Conservation (phyloP, 1,284 basidiomycete genomes). For the Chalciporus sp. region DNA sequence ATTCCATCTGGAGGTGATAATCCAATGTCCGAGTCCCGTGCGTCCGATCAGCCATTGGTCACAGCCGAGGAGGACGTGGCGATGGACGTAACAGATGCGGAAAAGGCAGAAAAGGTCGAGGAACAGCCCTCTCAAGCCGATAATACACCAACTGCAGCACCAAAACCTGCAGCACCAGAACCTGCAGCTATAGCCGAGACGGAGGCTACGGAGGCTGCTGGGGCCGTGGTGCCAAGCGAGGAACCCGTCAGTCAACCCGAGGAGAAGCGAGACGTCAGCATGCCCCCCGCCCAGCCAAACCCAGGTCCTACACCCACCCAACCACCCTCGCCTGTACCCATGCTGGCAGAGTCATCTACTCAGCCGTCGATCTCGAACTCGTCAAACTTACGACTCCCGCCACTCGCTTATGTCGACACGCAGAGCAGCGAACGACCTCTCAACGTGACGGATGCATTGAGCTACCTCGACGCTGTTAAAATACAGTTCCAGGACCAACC, state of each 20-base stretch:
- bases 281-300: slow-evolving; percentile 19
- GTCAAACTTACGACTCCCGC: slow-evolving; percentile 18
- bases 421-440: slow-evolving; percentile 49
- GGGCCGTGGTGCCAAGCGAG: slow-evolving; percentile 9
- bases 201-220: slow-evolving; percentile 13
- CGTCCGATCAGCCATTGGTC: slow-evolving; percentile 29
- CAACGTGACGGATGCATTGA: slow-evolving; percentile 89
- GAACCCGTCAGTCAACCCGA: slow-evolving; percentile 9
- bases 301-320: slow-evolving; percentile 7
- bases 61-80: slow-evolving; percentile 25
- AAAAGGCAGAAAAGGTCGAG: slow-evolving; percentile 13
- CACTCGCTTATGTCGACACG: slow-evolving; percentile 27
- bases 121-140: slow-evolving; percentile 16
- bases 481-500: slow-evolving; percentile 84
- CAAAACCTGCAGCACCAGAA: slow-evolving; percentile 9
- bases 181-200: slow-evolving; percentile 2
- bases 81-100: slow-evolving; percentile 25
- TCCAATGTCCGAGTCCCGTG: slow-evolving; percentile 1
- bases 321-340: slow-evolving; percentile 19
- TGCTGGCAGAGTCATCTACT: slow-evolving; percentile 12
- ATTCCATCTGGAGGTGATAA: slow-evolving; percentile 7
- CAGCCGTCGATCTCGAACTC: neutral
- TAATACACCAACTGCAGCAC: slow-evolving; percentile 7
- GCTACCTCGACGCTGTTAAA: slow-evolving; percentile 94
- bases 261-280: slow-evolving; percentile 27